Base-by-base conservation (phyloP, 768 basidiomycete genomes). In the Rhodotorula sphaerocarpa region DNA sequence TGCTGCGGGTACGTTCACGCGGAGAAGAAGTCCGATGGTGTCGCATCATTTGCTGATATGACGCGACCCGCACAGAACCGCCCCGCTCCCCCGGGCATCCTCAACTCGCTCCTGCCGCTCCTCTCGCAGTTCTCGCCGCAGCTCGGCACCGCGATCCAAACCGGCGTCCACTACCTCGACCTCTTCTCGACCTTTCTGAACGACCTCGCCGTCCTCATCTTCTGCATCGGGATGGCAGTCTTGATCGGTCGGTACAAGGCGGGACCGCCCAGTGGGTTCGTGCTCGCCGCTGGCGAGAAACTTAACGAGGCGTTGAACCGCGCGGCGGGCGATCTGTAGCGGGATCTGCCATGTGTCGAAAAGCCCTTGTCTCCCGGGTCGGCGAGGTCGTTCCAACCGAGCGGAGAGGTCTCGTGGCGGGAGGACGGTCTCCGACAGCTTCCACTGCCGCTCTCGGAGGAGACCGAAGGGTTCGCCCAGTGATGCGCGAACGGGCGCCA, bases 141-240 rank as follows among this genome's bases (percentile, higher is more conserved):
- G n/a, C 54, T 67, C 39, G 67, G 60, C 21, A 33, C 65, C 55
- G 58, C 62, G 41, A 25, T 71, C 28, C 39, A 65, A 10, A 70
- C 71, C 21, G 67, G 50, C 16, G 50, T 61, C 15, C 53, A 48
- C 28, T 73, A 73, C 67, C 50, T 69, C 62, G 39, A 67, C 25
- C 63, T 73, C 30, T 31, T 66, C 52, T 52, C 66, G 23, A 63
- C 70, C n/a, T 54, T 64, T 45, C 42, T 73, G 20, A 71, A 70
- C 66, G 72, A 73, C 61, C 54, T 73, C 33, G 65, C 64, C 36
- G 70, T 73, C 15, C 59, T 73, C 50, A 28, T 73, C 34, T 67
- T 71, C 55, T 61, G 57, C 33, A 54, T 73, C 54, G 70, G 67
- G 28, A 14, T 61, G 50, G 59, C 57, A 25, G 50, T 61, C 30